phyloP scores from a whole-genome alignment of 441 rosid species.

The Gossypium schwendimanii region DNA sequence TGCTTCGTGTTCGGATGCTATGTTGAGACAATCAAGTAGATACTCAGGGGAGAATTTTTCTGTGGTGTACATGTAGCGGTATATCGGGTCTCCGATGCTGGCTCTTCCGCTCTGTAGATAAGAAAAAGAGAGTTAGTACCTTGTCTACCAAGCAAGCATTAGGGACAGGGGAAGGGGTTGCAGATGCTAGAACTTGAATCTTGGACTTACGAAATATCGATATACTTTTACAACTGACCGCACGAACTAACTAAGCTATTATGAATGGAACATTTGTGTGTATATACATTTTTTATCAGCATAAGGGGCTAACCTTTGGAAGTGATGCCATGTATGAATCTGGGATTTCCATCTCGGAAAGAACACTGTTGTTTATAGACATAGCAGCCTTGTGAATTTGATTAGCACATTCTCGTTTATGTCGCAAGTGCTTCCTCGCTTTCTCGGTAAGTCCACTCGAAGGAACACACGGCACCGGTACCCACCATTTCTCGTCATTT shows the following conservation, averaged over 20 bases:
- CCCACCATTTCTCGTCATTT: constrained; percentile 75
- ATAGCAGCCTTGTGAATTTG: constrained; percentile 72
- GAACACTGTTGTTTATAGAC: constrained; percentile 55
- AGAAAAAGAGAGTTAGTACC: background rate
- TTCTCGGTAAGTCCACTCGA: constrained; percentile 51
- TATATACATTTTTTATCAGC: background rate
- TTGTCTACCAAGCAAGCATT: background rate
- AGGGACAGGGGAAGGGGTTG: background rate
- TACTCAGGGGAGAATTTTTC: constrained; percentile 52
- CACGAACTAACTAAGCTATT: background rate
- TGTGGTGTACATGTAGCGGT: constrained; percentile 39
- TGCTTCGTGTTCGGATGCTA: constrained; percentile 61
- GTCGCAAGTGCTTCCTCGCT: constrained; percentile 40
- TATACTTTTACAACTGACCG: background rate
- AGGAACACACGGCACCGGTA: constrained; percentile 65
- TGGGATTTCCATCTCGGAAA: constrained; percentile 71
- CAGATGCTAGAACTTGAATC: background rate
- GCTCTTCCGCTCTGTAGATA: constrained; percentile 47
- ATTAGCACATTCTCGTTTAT: constrained; percentile 52
- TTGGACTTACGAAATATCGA: background rate
- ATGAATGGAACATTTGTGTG: background rate
- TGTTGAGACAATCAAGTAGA: constrained; percentile 45
- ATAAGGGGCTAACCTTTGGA: constrained; percentile 44
- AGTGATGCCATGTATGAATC: constrained; percentile 51
- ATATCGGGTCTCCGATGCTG: constrained; percentile 55